Base-by-base conservation (phyloP, 371 early-diverging fungal genomes). In the Mortierella sp. region DNA sequence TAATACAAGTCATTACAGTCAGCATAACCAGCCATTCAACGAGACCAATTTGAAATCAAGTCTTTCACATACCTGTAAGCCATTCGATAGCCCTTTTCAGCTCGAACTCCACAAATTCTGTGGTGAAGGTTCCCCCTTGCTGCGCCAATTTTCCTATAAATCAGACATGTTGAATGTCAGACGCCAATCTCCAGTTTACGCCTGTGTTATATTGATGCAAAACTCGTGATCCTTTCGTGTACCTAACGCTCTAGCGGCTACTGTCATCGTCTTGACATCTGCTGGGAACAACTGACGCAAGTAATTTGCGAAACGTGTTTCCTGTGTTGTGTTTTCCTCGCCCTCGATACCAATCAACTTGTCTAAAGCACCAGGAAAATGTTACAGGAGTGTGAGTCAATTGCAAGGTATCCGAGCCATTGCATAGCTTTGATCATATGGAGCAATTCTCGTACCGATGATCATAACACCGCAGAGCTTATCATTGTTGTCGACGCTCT, bases 21-120 rank as follows among this genome's bases (percentile, higher is more conserved):
- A 65, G 22, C 19, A 55, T 8, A 9, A 22, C 50, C 10, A 16
- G 10, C 16, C 22, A 64, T 7, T 24, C 22, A 60, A n/a, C 24
- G 50, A 41, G 19, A 41, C 10, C 28, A 11, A 43, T 43, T 43
- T 15, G 10, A 10, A 43, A 43, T 50, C 50, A 7, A 13, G 8
- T 21, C 15, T 45, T 58, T 10, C n/a, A 28, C 47, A 53, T 82
- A 90, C 92, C 94, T 84, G 95, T 96, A 48, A 97, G 85, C 94
- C 95, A 96, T 82, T 97, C 97, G 24, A 97, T 71, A 0, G 96
- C 94, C 65, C 95, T 87, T 76, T 95, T 95, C 10, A 96, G 93
- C 83, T 97, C 96, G 59, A 92, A 92, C 67, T 96, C 96, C 3
- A 96, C 95, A 64, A 94, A 89, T 72, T 96, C 95, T 8, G 96